Evolutionary conservation across 2,329 filamentous ascomycete species (phyloP).

Genomic region (Macrophomina tecta): DNA sequence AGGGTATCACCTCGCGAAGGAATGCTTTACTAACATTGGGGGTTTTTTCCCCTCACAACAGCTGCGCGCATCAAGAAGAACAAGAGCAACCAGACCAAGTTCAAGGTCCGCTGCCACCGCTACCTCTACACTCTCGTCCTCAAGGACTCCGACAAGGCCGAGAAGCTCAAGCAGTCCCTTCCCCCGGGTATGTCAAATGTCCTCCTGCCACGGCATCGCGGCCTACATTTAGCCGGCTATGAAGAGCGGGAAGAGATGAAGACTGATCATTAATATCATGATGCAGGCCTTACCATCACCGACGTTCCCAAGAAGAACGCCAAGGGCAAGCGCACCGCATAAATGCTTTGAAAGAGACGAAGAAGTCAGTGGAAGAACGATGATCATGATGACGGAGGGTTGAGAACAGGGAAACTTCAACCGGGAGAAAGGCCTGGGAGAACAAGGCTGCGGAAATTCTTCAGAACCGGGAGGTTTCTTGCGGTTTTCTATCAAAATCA

Average conservation of each 20-base stretch:
- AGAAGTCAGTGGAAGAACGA: constrained; percentile 1
- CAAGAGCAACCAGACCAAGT: constrained; percentile 93
- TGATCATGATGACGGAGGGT: constrained; percentile 13
- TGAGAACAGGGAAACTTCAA: not conserved
- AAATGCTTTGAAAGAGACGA: constrained; percentile 8
- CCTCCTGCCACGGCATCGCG: not conserved
- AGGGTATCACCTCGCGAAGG: too few species aligned
- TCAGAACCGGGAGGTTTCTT: constrained; percentile 46
- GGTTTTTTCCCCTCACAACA: constrained; percentile 34
- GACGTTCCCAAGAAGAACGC: constrained; percentile 69
- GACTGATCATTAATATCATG: not conserved
- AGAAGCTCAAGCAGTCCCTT: constrained; percentile 99
- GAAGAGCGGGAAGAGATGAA: not conserved
- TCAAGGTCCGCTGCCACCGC: constrained; percentile 99
- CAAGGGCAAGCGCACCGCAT: constrained; percentile 55
- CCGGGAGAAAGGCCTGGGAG: constrained; percentile 12
- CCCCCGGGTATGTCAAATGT: constrained; percentile 80
- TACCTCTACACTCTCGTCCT: constrained; percentile 98
- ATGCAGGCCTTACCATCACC: constrained; percentile 62
- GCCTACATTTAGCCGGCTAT: not conserved
- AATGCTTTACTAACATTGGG: not conserved
- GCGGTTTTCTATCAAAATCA: constrained; percentile 2
- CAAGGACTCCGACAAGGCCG: constrained; percentile 98
- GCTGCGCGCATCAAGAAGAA: constrained; percentile 77
- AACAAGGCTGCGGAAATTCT: constrained; percentile 10